Percentiles rank a stretch among this genome's conserved stretches.
Conservation (phyloP, 2,329 filamentous ascomycete species). For the Epichloe baconii region DNA sequence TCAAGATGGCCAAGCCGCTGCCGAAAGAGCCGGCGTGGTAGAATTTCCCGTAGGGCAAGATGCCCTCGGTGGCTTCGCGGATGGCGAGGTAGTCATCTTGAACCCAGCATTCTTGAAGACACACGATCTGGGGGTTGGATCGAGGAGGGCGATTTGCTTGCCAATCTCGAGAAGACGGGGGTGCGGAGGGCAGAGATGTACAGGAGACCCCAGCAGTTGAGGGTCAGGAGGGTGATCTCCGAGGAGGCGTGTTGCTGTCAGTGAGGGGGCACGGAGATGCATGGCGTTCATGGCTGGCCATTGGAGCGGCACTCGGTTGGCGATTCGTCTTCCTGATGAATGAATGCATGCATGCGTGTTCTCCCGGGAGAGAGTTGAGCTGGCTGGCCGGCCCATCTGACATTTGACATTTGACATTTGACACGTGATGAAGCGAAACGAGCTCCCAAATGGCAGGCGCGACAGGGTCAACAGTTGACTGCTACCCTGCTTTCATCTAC, state of each 20-base stretch:
- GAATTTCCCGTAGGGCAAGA: constrained; percentile 85
- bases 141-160: constrained; percentile 54
- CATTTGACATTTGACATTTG: neutral
- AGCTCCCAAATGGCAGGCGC: neutral
- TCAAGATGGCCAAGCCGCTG: constrained; percentile 77
- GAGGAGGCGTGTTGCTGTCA: constrained; percentile 23
- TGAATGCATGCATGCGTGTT: neutral
- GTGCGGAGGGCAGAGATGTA: constrained; percentile 66
- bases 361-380: neutral
- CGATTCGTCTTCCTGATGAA: neutral
- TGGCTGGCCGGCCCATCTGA: neutral
- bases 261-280: neutral
- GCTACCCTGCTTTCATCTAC: neutral
- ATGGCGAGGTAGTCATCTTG: constrained; percentile 72
- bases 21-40: constrained; percentile 85
- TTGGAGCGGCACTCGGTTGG: neutral
- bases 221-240: constrained; percentile 66
- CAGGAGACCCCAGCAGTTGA: constrained; percentile 97
- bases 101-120: constrained; percentile 92
- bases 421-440: constrained; percentile 1
- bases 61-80: constrained; percentile 54
- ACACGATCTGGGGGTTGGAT: constrained; percentile 67
- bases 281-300: neutral
- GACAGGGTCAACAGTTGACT: neutral
- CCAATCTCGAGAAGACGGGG: constrained; percentile 75